Evolutionary conservation across 2,329 filamentous ascomycete species (phyloP).

Genomic region (Pseudopithomyces chartarum): DNA sequence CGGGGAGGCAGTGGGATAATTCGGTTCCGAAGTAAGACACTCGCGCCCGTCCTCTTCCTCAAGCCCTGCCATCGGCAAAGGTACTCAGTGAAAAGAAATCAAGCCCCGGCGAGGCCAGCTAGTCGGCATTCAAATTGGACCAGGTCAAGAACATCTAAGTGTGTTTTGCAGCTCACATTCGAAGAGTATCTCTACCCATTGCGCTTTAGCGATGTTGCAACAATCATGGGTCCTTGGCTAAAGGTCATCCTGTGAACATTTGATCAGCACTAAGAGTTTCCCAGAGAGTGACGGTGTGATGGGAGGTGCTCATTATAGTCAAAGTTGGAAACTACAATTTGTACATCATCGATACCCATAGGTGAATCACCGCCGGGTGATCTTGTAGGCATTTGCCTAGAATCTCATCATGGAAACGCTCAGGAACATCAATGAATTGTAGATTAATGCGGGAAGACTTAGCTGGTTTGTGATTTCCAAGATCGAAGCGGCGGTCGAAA

Average conservation of each 20-base stretch:
- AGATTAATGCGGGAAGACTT: background rate
- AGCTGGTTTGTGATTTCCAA: background rate
- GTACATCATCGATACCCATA: background rate
- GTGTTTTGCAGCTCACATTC: background rate
- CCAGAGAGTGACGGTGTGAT: too few species aligned
- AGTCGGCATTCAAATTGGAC: background rate
- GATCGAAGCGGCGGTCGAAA: too few species aligned
- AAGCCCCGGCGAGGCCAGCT: constrained; percentile 1
- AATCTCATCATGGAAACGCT: background rate
- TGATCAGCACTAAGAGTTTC: background rate
- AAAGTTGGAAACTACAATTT: background rate
- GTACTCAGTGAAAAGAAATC: background rate
- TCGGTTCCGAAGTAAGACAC: too few species aligned
- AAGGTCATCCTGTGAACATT: background rate
- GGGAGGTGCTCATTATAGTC: background rate
- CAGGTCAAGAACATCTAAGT: background rate
- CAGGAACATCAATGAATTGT: background rate
- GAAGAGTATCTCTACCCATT: background rate
- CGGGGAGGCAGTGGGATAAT: too few species aligned
- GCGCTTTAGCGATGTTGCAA: background rate
- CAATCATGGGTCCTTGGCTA: too few species aligned
- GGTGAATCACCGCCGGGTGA: too few species aligned
- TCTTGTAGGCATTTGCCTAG: too few species aligned
- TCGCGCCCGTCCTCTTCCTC: constrained; percentile 1
- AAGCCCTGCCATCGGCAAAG: background rate